These are phyloP conservation scores for Orbilia oligospora DNA, from an alignment of 2,329 filamentous ascomycete species.

Conservation along the genomic window DNA sequence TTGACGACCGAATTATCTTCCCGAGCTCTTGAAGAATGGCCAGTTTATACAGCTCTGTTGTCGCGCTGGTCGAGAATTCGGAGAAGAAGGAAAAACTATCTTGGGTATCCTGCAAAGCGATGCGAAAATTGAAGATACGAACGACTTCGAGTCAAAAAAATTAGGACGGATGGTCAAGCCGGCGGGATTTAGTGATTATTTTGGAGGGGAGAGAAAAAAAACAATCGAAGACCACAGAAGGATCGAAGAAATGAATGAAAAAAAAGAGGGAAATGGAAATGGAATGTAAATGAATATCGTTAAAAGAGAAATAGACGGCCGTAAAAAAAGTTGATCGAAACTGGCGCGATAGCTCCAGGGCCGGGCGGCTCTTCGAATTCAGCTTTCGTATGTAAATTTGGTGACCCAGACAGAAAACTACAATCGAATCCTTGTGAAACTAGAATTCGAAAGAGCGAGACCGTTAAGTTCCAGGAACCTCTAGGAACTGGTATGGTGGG, in stretches of 20 bases:
- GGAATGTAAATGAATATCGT: slow-evolving; percentile 49
- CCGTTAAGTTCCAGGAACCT: slow-evolving; percentile 36
- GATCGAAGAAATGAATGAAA: slow-evolving; percentile 17
- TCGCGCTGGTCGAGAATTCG: slow-evolving; percentile 45
- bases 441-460: slow-evolving; percentile 11
- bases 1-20: slow-evolving; percentile 48
- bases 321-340: slow-evolving; percentile 36
- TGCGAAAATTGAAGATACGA: slow-evolving; percentile 47
- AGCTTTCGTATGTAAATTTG: neutral
- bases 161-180: neutral
- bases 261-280: neutral
- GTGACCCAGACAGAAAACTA: slow-evolving; percentile 16
- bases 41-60: slow-evolving; percentile 51
- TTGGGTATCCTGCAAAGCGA: slow-evolving; percentile 57
- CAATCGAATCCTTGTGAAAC: slow-evolving; percentile 50
- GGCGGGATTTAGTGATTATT: slow-evolving; percentile 5
- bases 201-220: slow-evolving; percentile 4
- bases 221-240: slow-evolving; percentile 24
- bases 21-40: slow-evolving; percentile 29
- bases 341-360: slow-evolving; percentile 30
- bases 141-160: slow-evolving; percentile 22
- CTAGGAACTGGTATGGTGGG: slow-evolving; percentile 30
- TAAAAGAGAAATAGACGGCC: slow-evolving; percentile 30
- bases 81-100: slow-evolving; percentile 28
- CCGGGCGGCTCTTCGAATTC: slow-evolving; percentile 37